Evolutionary conservation across 179 eudicot species (phyloP), one percentile per base, ranked within the genome.

Genomic region (Carnegiea gigantea): DNA sequence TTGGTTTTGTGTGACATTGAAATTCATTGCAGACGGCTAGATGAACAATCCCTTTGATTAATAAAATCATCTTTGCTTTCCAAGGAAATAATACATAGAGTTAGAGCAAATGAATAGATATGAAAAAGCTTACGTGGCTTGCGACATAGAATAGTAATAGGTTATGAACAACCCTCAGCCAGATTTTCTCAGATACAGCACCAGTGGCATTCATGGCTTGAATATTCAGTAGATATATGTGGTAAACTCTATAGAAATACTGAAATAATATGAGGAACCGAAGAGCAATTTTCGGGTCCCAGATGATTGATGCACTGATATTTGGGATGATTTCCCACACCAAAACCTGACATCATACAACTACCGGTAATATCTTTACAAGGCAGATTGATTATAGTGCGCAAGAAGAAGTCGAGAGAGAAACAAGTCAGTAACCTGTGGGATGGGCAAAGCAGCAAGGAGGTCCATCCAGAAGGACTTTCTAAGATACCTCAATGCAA

Each of bases 401-500:
- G n/a, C n/a, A n/a, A n/a, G n/a, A n/a, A n/a, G n/a, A n/a, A n/a
- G n/a, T n/a, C n/a, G n/a, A n/a, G n/a, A n/a, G n/a, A n/a, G n/a
- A n/a, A n/a, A n/a, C n/a, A n/a, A n/a, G n/a, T n/a, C n/a, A n/a
- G n/a, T n/a, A n/a, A n/a, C n/a, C 85, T 82, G 87, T 59, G 85
- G 87, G 30, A 85, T 44, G 12, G 87, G 85, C 38, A 82, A 23
- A 44, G 81, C 87, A 65, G 81, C 82, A 70, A 85, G 82, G 33
- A 85, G 73, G 60, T 85, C 87, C 59, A 82, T 51, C 82, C 82
- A 82, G 68, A 85, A 85, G 57, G 71, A 18, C 51, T 59, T 74
- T 36, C n/a, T 64, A n/a, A 85, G 76, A 33, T 85, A 85, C 68
- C 84, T 78, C 49, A 18, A 40, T 2, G 79, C 73, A n/a, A 81